Percentiles rank a stretch among this genome's conserved stretches.
phyloP scores from a whole-genome alignment of 495 filamentous ascomycete species.

The Beverwykella pulmonaria region DNA sequence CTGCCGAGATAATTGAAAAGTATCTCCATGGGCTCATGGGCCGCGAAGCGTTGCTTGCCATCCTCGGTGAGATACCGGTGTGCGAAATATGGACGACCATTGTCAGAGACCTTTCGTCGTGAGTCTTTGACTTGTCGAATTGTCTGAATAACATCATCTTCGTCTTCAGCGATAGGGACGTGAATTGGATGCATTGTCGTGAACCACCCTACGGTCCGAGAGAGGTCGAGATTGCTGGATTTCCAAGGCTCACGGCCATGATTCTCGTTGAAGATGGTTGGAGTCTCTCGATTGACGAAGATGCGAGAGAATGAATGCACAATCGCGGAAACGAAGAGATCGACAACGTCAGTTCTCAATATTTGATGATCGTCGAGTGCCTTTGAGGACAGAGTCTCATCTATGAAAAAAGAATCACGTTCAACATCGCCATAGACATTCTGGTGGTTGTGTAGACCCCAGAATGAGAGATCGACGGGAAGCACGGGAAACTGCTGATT shows the following conservation, averaged over 20 bases:
- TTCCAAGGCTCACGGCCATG: slow-evolving; percentile 39
- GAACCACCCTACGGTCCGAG: slow-evolving; percentile 40
- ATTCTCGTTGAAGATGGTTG: slow-evolving; percentile 36
- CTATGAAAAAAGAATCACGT: slow-evolving; percentile 29
- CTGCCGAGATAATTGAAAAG: slow-evolving; percentile 54
- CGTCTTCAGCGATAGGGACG: slow-evolving; percentile 26
- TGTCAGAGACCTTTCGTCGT: slow-evolving; percentile 29
- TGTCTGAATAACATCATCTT: slow-evolving; percentile 33
- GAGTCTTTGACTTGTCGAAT: slow-evolving; percentile 32
- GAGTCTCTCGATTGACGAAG: slow-evolving; percentile 30
- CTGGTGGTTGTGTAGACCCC: slow-evolving; percentile 28
- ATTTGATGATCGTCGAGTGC: slow-evolving; percentile 20
- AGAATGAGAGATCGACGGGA: slow-evolving; percentile 29
- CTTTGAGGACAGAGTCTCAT: slow-evolving; percentile 13
- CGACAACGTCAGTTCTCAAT: slow-evolving; percentile 32
- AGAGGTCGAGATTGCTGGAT: slow-evolving; percentile 29
- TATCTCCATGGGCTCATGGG: slow-evolving; percentile 44
- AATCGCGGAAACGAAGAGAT: slow-evolving; percentile 33
- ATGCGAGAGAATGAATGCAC: slow-evolving; percentile 36
- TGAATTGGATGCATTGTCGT: slow-evolving; percentile 38
- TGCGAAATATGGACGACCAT: slow-evolving; percentile 37
- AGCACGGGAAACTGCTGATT: not conserved
- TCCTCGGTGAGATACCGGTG: slow-evolving; percentile 33
- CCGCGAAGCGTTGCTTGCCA: slow-evolving; percentile 20
- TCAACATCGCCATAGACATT: slow-evolving; percentile 34